A percentile compares a stretch with the other conserved stretches of the same genome.
Evolutionary conservation across 1,284 basidiomycete species (phyloP).

Genomic region (Thelephora terrestris): DNA sequence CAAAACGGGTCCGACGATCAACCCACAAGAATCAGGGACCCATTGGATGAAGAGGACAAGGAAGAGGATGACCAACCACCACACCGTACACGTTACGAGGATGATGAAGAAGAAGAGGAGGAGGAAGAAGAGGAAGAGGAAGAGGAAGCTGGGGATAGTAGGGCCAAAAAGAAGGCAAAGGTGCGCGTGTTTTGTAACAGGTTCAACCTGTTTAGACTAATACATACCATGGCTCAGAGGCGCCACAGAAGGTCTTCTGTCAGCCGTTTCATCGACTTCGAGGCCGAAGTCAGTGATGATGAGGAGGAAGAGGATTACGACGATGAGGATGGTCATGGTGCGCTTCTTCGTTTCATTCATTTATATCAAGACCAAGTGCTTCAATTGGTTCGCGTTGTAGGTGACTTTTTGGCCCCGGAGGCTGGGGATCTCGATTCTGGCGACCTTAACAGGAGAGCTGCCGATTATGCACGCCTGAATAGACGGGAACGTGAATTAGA

Average conservation of each 20-base stretch:
- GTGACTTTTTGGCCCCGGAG: constrained; percentile 78
- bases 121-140: constrained; percentile 31
- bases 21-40: constrained; percentile 21
- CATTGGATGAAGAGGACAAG: constrained; percentile 22
- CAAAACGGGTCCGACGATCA: constrained; percentile 14
- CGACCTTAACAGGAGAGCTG: constrained; percentile 47
- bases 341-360: constrained; percentile 13
- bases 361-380: not conserved
- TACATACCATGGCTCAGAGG: constrained; percentile 28
- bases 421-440: constrained; percentile 58
- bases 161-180: constrained; percentile 47
- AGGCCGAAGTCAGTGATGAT: constrained; percentile 90
- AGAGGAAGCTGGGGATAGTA: constrained; percentile 27
- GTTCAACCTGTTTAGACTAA: constrained; percentile 4
- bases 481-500: constrained; percentile 67
- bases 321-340: constrained; percentile 70
- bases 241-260: constrained; percentile 54
- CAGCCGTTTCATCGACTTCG: constrained; percentile 89
- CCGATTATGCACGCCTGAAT: constrained; percentile 74
- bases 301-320: constrained; percentile 95
- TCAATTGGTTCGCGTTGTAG: constrained; percentile 26
- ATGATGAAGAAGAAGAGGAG: constrained; percentile 29
- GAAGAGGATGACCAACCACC: constrained; percentile 18
- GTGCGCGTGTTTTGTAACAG: constrained; percentile 21
- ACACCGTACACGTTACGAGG: constrained; percentile 7